Conservation (phyloP, 164 flowering plant species). For the Magnolia sinica region DNA sequence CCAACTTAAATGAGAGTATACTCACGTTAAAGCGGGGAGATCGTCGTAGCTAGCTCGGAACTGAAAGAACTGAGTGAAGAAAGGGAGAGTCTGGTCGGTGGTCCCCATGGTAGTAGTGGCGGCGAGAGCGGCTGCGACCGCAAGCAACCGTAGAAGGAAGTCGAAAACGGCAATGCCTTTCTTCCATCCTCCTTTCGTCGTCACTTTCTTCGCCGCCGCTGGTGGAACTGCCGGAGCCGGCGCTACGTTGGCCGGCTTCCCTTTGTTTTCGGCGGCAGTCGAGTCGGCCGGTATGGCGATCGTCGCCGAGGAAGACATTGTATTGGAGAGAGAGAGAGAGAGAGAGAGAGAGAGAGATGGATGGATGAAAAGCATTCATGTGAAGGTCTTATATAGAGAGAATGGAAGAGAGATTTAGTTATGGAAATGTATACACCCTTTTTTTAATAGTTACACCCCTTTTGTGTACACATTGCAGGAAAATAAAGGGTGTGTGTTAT, state of each 20-base stretch:
- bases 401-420: background rate
- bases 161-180: conserved; percentile 61
- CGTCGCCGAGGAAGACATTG: conserved; percentile 25
- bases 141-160: conserved; percentile 56
- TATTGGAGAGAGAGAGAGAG: conserved; percentile 8
- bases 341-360: background rate
- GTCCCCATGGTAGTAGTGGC: conserved; percentile 74
- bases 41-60: conserved; percentile 73
- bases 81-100: conserved; percentile 73
- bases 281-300: conserved; percentile 39
- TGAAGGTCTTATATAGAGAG: conserved; percentile 7
- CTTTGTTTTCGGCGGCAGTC: conserved; percentile 17
- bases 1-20: background rate
- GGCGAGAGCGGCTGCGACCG: conserved; percentile 44
- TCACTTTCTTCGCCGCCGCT: conserved; percentile 1
- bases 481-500: too few relatives aligned
- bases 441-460: too few relatives aligned
- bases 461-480: too few relatives aligned
- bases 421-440: background rate
- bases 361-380: conserved; percentile 4
- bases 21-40: conserved; percentile 69
- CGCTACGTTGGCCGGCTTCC: conserved; percentile 28
- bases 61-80: conserved; percentile 85
- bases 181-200: conserved; percentile 32
- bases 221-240: conserved; percentile 12